These are phyloP conservation scores for Amauroascus niger DNA, from an alignment of 2,329 filamentous ascomycete genomes.

Conservation along the genomic window DNA sequence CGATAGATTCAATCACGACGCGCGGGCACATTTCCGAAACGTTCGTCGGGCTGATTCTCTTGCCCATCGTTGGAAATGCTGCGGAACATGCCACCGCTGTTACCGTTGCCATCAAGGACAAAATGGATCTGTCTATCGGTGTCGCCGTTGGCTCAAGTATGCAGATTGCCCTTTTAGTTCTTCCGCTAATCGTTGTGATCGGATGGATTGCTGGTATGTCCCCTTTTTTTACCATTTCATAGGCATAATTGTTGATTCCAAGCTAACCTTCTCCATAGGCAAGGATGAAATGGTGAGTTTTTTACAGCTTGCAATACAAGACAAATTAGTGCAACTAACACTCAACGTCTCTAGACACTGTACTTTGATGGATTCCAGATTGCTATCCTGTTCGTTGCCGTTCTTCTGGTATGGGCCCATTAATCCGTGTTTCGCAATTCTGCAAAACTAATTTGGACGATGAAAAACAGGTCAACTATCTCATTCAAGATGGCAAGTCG, in stretches of 20 bases:
- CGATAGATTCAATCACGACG: constrained; percentile 47
- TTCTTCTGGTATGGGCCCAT: constrained; percentile 31
- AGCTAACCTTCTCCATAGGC: constrained; percentile 23
- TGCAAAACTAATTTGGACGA: background rate
- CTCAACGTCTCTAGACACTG: constrained; percentile 44
- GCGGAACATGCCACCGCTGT: constrained; percentile 57
- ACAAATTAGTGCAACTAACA: background rate
- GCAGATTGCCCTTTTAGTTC: constrained; percentile 55
- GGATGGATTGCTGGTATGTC: constrained; percentile 48
- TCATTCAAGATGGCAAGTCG: constrained; percentile 52
- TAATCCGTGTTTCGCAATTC: background rate
- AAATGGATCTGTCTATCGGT: constrained; percentile 59
- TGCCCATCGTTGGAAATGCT: constrained; percentile 57
- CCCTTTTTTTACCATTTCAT: background rate
- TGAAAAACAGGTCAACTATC: constrained; percentile 48
- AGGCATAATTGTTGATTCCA: background rate
- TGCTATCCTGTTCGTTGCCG: constrained; percentile 50
- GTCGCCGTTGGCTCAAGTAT: constrained; percentile 57
- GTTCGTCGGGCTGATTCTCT: constrained; percentile 54
- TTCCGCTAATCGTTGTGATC: constrained; percentile 52
- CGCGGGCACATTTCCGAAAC: constrained; percentile 45
- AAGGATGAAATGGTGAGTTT: constrained; percentile 46
- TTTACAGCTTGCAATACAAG: background rate
- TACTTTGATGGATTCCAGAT: constrained; percentile 86
- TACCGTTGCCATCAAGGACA: constrained; percentile 54